Conservation (phyloP, 257 asterid species). For the Voacanga thouarsii region DNA sequence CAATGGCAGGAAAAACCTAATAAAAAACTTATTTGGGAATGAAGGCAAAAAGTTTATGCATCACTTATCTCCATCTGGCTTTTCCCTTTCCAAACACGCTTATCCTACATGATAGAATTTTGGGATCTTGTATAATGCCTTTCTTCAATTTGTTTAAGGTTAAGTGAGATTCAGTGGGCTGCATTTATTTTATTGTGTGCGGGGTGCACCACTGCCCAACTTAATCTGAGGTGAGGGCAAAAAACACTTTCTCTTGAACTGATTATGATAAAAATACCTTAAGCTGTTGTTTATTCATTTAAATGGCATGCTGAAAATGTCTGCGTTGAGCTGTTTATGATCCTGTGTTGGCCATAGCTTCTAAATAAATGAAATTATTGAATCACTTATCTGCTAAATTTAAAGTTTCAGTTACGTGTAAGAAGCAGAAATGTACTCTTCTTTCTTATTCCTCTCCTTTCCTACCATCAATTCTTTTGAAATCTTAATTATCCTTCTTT, state of each 20-base stretch:
- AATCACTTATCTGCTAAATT: background rate
- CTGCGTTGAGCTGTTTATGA: constrained; percentile 11
- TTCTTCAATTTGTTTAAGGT: constrained; percentile 39
- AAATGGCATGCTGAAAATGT: background rate
- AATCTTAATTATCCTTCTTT: constrained; percentile 16
- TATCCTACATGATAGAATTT: background rate
- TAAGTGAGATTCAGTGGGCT: constrained; percentile 97
- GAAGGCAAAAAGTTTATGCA: background rate
- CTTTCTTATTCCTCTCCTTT: constrained; percentile 16
- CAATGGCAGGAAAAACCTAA: background rate
- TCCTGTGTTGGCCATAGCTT: background rate
- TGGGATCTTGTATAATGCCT: background rate
- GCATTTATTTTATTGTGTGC: constrained; percentile 93
- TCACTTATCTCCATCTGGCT: background rate
- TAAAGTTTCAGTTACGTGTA: background rate
- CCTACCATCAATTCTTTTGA: constrained; percentile 1
- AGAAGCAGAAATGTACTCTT: background rate
- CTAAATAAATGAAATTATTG: background rate
- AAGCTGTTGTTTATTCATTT: constrained; percentile 4
- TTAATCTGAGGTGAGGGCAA: constrained; percentile 71
- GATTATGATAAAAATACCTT: constrained; percentile 3
- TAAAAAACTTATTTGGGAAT: background rate
- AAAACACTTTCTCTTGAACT: constrained; percentile 17
- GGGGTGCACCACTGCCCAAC: constrained; percentile 99
- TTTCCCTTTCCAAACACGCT: background rate